Evolutionary conservation across 2,329 filamentous ascomycete genomes (phyloP), one percentile per base, ranked within the genome.

Genomic region (Ciborinia camelliae): DNA sequence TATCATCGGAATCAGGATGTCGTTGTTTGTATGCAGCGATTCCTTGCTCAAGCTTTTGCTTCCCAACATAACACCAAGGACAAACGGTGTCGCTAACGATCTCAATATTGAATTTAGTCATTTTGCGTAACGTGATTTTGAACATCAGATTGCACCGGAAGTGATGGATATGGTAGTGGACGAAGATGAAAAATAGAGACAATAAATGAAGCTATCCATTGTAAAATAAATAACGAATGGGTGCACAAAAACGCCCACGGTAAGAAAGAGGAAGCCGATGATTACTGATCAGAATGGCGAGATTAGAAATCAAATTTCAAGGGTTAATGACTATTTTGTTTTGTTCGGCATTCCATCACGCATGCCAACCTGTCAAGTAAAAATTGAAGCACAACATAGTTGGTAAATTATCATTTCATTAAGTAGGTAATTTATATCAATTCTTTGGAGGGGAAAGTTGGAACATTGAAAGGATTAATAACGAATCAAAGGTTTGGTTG

Each of bases 101-200:
- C 66, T 88, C 86, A 77, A 96, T 90, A 67, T 86, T 84, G 79
- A 93, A 90, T 72, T 86, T 85, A 26, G 88, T 86, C 90, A 93
- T 92, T 66, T 66, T 80, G 61, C 66, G 68, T 12, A 70, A 47
- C 8, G 68, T 71, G 8, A 66, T 57, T 12, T 65, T 52, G 63
- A 72, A 70, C 69, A 72, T 72, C 41, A 59, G 30, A 20, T 26
- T 26, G 41, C 26, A 20, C 28, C 12, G 30, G 41, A 20, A 35
- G 8, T 8, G 28, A 32, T 20, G 10, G 32, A 45, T 3, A 58
- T 23, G 26, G 28, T 2, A 23, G 8, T 18, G 26, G 12, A 23
- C 14, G 15, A 45, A 39, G 15, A n/a, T 23, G 20, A 3, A 23
- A 14, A 47, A 26, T 26, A 26, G 41, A 18, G 20, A 20, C 41